These are phyloP conservation scores for Dendrobium huoshanense DNA, from an alignment of 106 monocot genomes.

Conservation along the genomic window DNA sequence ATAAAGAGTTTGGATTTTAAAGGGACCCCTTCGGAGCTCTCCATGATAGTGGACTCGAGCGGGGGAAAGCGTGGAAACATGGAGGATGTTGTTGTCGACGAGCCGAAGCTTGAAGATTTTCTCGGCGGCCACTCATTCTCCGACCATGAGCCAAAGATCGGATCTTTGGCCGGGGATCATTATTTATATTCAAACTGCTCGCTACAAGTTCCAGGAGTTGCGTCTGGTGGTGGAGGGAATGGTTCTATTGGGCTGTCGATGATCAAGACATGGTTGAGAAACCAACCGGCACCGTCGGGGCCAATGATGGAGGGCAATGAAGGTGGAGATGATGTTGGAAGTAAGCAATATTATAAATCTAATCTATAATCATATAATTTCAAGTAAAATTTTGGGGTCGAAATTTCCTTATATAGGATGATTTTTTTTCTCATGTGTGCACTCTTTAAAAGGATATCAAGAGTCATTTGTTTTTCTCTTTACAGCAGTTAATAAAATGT, in stretches of 20 bases:
- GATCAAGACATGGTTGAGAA: constrained; percentile 88
- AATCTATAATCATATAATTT: too few relatives aligned
- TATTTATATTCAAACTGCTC: constrained; percentile 51
- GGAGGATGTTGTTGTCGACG: constrained; percentile 11
- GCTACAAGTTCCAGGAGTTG: constrained; percentile 27
- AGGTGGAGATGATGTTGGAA: background rate
- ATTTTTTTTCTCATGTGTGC: too few relatives aligned
- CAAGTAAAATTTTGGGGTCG: too few relatives aligned
- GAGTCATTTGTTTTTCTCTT: too few relatives aligned
- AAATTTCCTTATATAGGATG: too few relatives aligned
- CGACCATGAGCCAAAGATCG: constrained; percentile 28
- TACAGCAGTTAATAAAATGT: background rate
- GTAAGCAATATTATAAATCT: too few relatives aligned
- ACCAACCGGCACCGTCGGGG: constrained; percentile 46
- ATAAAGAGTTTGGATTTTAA: constrained; percentile 63
- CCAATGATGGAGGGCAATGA: constrained; percentile 12
- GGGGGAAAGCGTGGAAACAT: constrained; percentile 24
- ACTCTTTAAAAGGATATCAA: too few relatives aligned
- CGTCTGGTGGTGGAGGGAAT: constrained; percentile 11
- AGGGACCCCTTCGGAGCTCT: constrained; percentile 72
- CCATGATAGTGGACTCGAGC: constrained; percentile 65
- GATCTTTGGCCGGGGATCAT: constrained; percentile 9
- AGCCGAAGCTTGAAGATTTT: constrained; percentile 93
- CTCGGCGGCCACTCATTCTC: constrained; percentile 69
- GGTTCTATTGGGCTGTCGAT: constrained; percentile 74